A percentile compares a stretch with the other conserved stretches of the same genome.
phyloP scores from a whole-genome alignment of 2,329 filamentous ascomycete species.

The Pseudocercospora fuligena region DNA sequence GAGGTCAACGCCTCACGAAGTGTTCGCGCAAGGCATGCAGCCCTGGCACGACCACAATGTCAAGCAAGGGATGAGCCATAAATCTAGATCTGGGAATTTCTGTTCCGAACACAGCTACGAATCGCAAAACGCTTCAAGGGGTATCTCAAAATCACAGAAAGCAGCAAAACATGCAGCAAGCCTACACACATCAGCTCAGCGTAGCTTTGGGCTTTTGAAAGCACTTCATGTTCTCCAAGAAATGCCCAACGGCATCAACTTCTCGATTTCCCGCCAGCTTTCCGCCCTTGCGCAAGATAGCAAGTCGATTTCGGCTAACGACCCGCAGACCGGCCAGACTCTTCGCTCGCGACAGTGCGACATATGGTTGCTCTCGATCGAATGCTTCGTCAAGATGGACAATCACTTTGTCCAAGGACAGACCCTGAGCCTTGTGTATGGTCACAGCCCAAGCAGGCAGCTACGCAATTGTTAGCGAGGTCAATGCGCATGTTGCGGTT shows the following conservation, averaged over 20 bases:
- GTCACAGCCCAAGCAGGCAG: conserved; percentile 66
- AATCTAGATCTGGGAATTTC: conserved; percentile 1
- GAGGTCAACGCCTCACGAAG: not conserved
- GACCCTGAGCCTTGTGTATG: conserved; percentile 66
- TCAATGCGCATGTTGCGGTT: conserved; percentile 58
- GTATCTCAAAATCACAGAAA: not conserved
- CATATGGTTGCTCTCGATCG: conserved; percentile 64
- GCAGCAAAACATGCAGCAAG: conserved; percentile 1
- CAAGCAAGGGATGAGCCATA: conserved; percentile 12
- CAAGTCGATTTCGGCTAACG: not conserved
- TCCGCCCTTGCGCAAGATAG: conserved; percentile 56
- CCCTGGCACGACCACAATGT: conserved; percentile 7
- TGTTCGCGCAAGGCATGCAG: conserved; percentile 3
- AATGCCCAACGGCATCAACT: conserved; percentile 50
- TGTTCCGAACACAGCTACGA: not conserved
- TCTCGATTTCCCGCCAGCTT: conserved; percentile 61
- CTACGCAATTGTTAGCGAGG: conserved; percentile 54
- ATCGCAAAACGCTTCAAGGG: not conserved
- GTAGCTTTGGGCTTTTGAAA: not conserved
- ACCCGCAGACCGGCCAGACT: conserved; percentile 42
- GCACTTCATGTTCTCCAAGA: not conserved
- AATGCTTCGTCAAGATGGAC: conserved; percentile 60
- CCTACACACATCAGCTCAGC: not conserved
- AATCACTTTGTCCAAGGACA: conserved; percentile 63
- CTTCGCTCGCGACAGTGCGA: conserved; percentile 62